A percentile compares a stretch with the other conserved stretches of the same genome.
Evolutionary conservation across 495 filamentous ascomycete species (phyloP).

Genomic region (Choiromyces venosus): DNA sequence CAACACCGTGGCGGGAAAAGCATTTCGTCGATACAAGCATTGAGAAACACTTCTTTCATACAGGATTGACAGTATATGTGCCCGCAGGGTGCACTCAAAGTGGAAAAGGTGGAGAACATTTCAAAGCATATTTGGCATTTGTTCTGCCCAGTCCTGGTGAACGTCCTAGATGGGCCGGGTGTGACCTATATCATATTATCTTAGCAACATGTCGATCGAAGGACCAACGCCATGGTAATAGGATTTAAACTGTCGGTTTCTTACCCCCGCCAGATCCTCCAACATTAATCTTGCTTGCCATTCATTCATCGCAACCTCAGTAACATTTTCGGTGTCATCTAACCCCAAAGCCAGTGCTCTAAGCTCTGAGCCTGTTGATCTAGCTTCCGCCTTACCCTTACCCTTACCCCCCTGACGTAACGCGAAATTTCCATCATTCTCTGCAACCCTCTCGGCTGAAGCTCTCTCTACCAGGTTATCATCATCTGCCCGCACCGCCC

Average conservation of each 20-base stretch:
- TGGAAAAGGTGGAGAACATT: conserved; percentile 2
- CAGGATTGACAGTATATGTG: conserved; percentile 33
- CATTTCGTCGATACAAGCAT: conserved; percentile 28
- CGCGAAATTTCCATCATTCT: conserved; percentile 24
- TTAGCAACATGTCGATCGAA: not conserved
- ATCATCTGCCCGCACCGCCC: conserved; percentile 20
- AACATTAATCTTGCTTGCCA: not conserved
- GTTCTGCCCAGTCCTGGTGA: not conserved
- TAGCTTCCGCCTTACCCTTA: not conserved
- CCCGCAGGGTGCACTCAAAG: conserved; percentile 7
- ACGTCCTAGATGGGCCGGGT: not conserved
- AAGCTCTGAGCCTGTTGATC: not conserved
- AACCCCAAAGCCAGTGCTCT: not conserved
- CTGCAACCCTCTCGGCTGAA: conserved; percentile 7
- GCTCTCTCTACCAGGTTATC: conserved; percentile 8
- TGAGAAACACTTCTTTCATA: conserved; percentile 29
- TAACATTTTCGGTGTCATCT: not conserved
- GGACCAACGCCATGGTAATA: not conserved
- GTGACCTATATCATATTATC: not conserved
- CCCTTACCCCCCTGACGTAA: not conserved
- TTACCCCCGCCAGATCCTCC: not conserved
- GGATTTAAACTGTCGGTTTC: not conserved
- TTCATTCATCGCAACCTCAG: not conserved
- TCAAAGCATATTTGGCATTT: conserved; percentile 26
- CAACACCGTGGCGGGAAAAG: conserved; percentile 50